Conservation (phyloP, 208 protist genomes). For the Tritrichomonas musculus region DNA sequence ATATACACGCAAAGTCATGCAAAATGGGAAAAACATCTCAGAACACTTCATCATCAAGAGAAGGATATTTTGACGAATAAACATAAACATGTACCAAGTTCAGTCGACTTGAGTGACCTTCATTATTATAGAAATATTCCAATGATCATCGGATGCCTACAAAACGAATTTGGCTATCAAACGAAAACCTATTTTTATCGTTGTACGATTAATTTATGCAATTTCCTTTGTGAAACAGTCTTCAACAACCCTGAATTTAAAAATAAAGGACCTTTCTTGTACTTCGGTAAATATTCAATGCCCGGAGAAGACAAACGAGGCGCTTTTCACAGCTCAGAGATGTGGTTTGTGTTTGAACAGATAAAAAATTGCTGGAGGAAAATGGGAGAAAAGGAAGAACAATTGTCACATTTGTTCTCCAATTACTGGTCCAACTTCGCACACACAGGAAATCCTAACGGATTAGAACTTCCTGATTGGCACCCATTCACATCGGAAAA, state of each 20-base stretch:
- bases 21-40: neutral
- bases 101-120: no score
- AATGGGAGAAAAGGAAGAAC: neutral
- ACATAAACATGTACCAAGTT: no score
- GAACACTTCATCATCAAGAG: neutral
- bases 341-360: neutral
- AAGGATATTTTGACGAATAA: no score
- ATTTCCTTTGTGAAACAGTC: no score
- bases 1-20: neutral
- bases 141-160: neutral
- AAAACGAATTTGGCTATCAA: neutral
- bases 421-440: neutral
- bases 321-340: neutral
- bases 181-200: neutral
- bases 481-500: neutral
- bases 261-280: no score
- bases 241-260: no score
- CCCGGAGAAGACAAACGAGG: neutral
- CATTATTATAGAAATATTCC: neutral
- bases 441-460: neutral
- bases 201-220: no score
- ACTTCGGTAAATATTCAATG: neutral
- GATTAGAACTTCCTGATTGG: neutral
- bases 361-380: neutral
- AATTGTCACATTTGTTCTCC: neutral